Conservation (phyloP, 768 basidiomycete species). For the button mushroom (Agaricus bisporus) region DNA sequence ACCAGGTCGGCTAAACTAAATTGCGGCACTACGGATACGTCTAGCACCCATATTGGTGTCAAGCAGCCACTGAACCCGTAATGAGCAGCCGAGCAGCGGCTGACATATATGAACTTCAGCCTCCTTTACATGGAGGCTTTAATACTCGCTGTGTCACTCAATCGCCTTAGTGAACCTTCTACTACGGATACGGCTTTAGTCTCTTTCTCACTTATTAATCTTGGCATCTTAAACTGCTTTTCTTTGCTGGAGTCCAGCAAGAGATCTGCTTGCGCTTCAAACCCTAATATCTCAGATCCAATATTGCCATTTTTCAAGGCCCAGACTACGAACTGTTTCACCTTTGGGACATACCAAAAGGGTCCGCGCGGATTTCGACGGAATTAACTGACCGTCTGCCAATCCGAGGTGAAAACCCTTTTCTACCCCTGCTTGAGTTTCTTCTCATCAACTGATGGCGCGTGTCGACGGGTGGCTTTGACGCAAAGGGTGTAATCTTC, state of each 20-base stretch:
- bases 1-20: no score
- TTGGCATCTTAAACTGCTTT: slow-evolving; percentile 20
- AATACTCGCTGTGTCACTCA: no score
- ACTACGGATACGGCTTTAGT: slow-evolving; percentile 15
- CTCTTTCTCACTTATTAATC: neutral
- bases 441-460: slow-evolving; percentile 16
- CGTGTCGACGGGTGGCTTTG: slow-evolving; percentile 8
- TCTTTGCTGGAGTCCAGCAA: slow-evolving; percentile 37
- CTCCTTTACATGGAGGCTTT: neutral
- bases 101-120: neutral
- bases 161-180: neutral
- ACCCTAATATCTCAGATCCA: slow-evolving; percentile 21
- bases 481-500: no score
- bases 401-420: neutral
- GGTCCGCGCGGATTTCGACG: slow-evolving; percentile 13
- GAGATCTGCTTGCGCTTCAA: slow-evolving; percentile 24
- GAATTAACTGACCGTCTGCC: slow-evolving; percentile 13
- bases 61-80: no score
- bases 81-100: no score
- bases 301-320: slow-evolving; percentile 24
- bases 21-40: no score
- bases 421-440: slow-evolving; percentile 17
- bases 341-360: slow-evolving; percentile 19
- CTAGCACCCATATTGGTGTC: no score
- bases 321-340: slow-evolving; percentile 12